phyloP scores from a whole-genome alignment of 2,329 filamentous ascomycete species.

The Mollisia scopiformis region DNA sequence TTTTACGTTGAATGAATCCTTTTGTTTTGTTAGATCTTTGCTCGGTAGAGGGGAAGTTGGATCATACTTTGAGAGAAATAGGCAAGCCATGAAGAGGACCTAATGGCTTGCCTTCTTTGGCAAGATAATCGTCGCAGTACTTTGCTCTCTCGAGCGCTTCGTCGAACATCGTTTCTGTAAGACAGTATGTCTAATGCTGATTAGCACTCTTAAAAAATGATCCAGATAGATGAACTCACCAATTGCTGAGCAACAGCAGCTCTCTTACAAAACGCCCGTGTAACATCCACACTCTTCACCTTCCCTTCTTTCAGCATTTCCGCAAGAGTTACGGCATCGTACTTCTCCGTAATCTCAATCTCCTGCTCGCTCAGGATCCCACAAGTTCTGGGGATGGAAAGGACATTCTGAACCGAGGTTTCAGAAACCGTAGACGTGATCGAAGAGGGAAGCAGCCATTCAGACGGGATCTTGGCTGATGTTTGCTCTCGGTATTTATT shows the following conservation, averaged over 20 bases:
- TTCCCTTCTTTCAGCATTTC: constrained; percentile 17
- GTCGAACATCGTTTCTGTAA: constrained; percentile 11
- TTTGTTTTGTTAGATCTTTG: background rate
- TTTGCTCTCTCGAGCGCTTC: constrained; percentile 9
- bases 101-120: constrained; percentile 7
- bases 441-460: background rate
- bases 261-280: constrained; percentile 8
- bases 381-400: constrained; percentile 19
- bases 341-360: constrained; percentile 23
- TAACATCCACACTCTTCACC: constrained; percentile 5
- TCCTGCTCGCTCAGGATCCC: constrained; percentile 22
- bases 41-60: background rate
- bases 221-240: background rate
- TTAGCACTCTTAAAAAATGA: background rate
- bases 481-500: background rate
- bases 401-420: background rate
- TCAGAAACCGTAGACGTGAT: background rate
- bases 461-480: background rate
- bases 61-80: constrained; percentile 19
- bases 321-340: constrained; percentile 26
- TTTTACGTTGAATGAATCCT: constrained; percentile 69
- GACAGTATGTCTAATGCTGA: background rate
- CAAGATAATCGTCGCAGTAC: constrained; percentile 12
- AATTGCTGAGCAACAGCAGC: constrained; percentile 11
- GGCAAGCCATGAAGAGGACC: constrained; percentile 23